Conservation (phyloP, 768 basidiomycete genomes). For the Podaxis sp. region DNA sequence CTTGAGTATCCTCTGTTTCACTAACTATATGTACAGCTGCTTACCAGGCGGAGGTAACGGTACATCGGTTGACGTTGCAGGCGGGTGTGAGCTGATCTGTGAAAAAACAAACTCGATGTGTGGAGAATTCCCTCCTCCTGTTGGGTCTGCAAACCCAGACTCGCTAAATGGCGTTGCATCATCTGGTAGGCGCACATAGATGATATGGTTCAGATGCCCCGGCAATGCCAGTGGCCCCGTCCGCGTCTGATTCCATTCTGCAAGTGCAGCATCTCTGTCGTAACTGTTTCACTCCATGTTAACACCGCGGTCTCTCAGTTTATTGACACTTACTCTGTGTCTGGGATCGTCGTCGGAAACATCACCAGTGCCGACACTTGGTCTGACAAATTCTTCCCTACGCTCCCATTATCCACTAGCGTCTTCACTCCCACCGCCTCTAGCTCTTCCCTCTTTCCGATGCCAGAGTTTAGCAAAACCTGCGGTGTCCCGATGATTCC, state of each 20-base stretch:
- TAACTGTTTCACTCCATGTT: not conserved
- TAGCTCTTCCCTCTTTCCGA: slow-evolving; percentile 22
- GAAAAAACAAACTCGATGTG: slow-evolving; percentile 18
- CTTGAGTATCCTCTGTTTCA: not conserved
- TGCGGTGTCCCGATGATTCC: slow-evolving; percentile 30
- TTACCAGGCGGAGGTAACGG: slow-evolving; percentile 9
- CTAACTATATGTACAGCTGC: not conserved
- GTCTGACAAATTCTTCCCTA: slow-evolving; percentile 24
- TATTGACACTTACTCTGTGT: slow-evolving; percentile 2
- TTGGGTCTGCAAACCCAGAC: slow-evolving; percentile 13
- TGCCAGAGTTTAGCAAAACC: slow-evolving; percentile 25
- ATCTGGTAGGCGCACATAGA: slow-evolving; percentile 17
- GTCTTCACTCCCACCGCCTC: slow-evolving; percentile 17
- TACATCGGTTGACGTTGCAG: not conserved
- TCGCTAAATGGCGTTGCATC: slow-evolving; percentile 8
- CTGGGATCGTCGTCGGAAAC: slow-evolving; percentile 6
- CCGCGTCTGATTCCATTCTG: slow-evolving; percentile 15
- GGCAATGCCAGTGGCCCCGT: slow-evolving; percentile 16
- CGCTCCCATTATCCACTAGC: slow-evolving; percentile 20
- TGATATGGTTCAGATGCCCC: slow-evolving; percentile 10
- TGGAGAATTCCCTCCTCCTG: slow-evolving; percentile 15
- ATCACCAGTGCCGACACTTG: slow-evolving; percentile 13
- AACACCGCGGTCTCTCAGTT: not conserved
- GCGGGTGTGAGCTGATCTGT: slow-evolving; percentile 6
- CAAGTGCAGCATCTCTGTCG: slow-evolving; percentile 4